Conservation (phyloP, 768 basidiomycete species). For the Lentinula guzmanii region DNA sequence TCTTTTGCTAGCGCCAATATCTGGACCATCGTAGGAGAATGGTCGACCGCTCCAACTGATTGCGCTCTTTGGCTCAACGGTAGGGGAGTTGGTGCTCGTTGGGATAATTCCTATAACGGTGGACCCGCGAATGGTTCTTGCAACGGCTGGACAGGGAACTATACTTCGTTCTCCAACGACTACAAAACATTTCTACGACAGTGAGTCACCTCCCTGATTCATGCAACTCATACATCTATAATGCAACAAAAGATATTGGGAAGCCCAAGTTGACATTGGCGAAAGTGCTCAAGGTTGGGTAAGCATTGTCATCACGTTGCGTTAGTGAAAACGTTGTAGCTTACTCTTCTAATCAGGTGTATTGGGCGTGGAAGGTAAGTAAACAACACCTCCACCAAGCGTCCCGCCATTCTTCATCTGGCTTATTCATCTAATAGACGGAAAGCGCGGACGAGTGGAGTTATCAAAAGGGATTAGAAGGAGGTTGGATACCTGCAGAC, state of each 20-base stretch:
- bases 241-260: slow-evolving; percentile 53
- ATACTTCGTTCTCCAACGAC: slow-evolving; percentile 46
- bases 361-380: slow-evolving; percentile 68
- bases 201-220: slow-evolving; percentile 27
- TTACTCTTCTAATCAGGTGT: slow-evolving; percentile 19
- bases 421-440: slow-evolving; percentile 25
- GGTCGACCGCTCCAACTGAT: slow-evolving; percentile 69
- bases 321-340: slow-evolving; percentile 9
- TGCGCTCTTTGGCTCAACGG: slow-evolving; percentile 81
- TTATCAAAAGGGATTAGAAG: slow-evolving; percentile 66
- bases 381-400: background rate
- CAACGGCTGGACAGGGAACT: slow-evolving; percentile 54
- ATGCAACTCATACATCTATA: background rate
- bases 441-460: slow-evolving; percentile 75
- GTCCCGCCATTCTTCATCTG: slow-evolving; percentile 3
- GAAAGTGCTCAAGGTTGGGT: slow-evolving; percentile 67
- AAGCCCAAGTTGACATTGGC: slow-evolving; percentile 71
- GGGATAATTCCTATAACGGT: slow-evolving; percentile 33
- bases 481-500: slow-evolving; percentile 74
- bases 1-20: slow-evolving; percentile 47
- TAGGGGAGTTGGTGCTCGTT: slow-evolving; percentile 60
- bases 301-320: background rate
- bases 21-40: slow-evolving; percentile 79
- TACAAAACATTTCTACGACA: slow-evolving; percentile 61
- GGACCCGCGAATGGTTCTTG: slow-evolving; percentile 56